These are phyloP conservation scores for Naematelia aurantialba DNA, from an alignment of 768 basidiomycete genomes.

Conservation along the genomic window DNA sequence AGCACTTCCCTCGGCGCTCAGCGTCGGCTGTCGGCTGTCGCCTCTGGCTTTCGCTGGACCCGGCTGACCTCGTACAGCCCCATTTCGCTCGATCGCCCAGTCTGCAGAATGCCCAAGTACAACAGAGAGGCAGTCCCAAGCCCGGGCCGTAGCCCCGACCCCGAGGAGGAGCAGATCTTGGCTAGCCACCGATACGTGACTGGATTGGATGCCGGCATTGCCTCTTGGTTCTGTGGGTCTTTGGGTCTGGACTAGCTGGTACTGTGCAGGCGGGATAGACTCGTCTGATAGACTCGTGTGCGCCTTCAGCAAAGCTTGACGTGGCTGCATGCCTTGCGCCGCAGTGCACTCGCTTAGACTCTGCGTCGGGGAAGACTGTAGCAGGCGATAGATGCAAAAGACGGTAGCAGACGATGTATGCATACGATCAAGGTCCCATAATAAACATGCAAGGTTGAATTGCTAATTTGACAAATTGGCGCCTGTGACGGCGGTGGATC, in stretches of 20 bases:
- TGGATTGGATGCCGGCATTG: no score
- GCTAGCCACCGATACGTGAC: no score
- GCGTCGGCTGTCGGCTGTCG: conserved; percentile 8
- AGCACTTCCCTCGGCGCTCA: conserved; percentile 17
- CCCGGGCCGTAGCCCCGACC: not conserved
- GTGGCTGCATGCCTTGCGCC: no score
- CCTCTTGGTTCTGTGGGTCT: no score
- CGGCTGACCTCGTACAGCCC: conserved; percentile 11
- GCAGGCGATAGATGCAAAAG: not conserved
- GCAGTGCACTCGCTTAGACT: not conserved
- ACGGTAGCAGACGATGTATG: not conserved
- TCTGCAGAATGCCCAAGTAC: conserved; percentile 14
- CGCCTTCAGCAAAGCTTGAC: no score
- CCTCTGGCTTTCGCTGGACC: not conserved
- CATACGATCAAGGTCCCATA: not conserved
- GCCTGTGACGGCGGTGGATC: not conserved
- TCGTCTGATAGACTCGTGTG: not conserved
- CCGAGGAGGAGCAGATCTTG: no score
- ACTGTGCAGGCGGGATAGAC: no score
- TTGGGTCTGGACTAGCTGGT: no score
- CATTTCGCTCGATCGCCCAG: conserved; percentile 33
- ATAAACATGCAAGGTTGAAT: not conserved
- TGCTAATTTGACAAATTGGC: not conserved
- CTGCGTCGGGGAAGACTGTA: no score
- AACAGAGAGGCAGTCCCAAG: not conserved